Evolutionary conservation across 805 yeast genomes (phyloP), one percentile per base, ranked within the genome.

Genomic region (Candida peoriensis): DNA sequence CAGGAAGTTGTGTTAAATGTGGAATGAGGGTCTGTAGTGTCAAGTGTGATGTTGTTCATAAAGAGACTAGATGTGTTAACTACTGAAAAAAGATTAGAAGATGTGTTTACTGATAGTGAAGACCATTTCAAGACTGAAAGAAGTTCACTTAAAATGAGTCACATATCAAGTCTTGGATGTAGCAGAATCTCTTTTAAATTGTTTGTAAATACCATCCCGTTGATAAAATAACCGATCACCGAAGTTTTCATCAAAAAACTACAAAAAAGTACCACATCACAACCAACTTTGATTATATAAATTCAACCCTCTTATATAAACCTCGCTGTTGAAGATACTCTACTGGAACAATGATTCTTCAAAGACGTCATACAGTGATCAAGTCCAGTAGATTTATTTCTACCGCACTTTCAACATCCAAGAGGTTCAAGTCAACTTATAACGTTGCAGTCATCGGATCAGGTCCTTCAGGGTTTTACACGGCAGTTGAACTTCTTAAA

Each of bases 391-490:
- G n/a, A 14, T 6, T 13, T 16, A 5, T 27, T 17, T 18, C 18
- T 27, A 9, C 15, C 6, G 13, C n/a, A n/a, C 13, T 12, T 14
- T 18, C 8, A 12, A 16, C 4, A 22, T 24, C 15, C 32, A 28
- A 28, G 29, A 30, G 44, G 8, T 23, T 33, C 19, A 32, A 34
- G 20, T 37, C 46, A 13, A 34, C 46, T 8, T 30, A 45, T 13
- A 38, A 41, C 11, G 33, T 62, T 2, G 67, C 66, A 18, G 73
- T 93, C 6, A 76, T 93, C 4, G 98, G 98, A 1, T 74, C 96
- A 0, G 99, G 99, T 0, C 98, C 99, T 0, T 89, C 97, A 1
- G 97, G 96, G 1, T 87, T 93, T 52, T 93, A 90, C 58, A 82
- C 97, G 1, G 88, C 88, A 0, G 74, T 81, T 43, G 78, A 83